Percentiles rank a stretch among this genome's conserved stretches.
Conservation (phyloP, 208 protist genomes). For the Histomonas meleagridis region DNA sequence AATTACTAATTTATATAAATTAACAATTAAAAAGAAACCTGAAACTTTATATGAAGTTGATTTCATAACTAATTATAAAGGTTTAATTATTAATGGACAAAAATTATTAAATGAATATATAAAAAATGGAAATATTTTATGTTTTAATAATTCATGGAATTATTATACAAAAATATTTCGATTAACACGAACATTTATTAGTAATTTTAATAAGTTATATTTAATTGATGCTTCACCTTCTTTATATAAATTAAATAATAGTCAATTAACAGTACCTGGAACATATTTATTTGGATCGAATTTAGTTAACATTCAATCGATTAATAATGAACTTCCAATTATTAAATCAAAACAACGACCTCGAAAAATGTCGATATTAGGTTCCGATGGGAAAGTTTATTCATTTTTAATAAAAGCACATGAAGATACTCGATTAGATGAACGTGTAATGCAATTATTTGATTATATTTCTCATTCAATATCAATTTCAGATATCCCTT, state of each 20-base stretch:
- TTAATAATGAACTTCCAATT: not conserved
- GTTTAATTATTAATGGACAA: not conserved
- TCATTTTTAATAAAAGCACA: constrained; percentile 13
- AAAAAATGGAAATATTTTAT: not conserved
- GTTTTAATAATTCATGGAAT: not conserved
- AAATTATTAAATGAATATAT: not conserved
- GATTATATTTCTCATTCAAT: constrained; percentile 11
- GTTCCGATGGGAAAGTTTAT: not conserved
- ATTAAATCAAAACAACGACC: constrained; percentile 25
- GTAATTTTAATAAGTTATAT: not conserved
- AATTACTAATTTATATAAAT: not conserved
- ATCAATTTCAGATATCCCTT: too few species aligned
- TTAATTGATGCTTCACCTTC: not conserved
- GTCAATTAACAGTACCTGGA: not conserved
- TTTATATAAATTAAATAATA: not conserved
- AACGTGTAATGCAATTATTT: constrained; percentile 36
- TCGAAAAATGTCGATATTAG: not conserved
- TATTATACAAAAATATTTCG: not conserved
- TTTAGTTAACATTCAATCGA: not conserved
- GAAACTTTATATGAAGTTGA: not conserved
- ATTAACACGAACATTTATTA: not conserved
- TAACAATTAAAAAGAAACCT: not conserved
- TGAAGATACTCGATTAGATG: constrained; percentile 30
- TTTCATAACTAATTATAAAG: not conserved
- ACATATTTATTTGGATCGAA: not conserved